Evolutionary conservation across 306 rosid genomes (phyloP).

Genomic region (Styphnolobium japonicum): DNA sequence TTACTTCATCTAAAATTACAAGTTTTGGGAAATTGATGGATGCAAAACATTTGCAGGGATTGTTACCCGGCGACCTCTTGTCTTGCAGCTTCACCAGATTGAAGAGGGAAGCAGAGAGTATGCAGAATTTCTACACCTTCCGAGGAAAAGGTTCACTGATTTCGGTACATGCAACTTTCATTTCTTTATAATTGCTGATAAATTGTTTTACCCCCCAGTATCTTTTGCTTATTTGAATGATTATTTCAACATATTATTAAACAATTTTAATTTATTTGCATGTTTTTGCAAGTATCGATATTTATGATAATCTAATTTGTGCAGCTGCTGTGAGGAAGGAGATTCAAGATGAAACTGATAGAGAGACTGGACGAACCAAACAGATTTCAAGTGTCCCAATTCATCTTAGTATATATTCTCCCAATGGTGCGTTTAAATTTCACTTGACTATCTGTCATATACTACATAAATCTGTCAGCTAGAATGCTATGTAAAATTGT

Average conservation of each 20-base stretch:
- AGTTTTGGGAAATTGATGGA: constrained; percentile 5
- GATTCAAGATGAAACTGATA: constrained; percentile 91
- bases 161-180: constrained; percentile 48
- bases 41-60: constrained; percentile 60
- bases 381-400: constrained; percentile 87
- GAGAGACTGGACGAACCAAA: constrained; percentile 89
- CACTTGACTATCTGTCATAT: neutral
- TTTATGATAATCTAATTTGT: constrained; percentile 8
- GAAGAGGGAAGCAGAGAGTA: constrained; percentile 83
- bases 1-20: neutral
- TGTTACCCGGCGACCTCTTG: constrained; percentile 92
- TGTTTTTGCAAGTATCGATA: neutral
- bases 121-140: constrained; percentile 90
- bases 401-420: constrained; percentile 94
- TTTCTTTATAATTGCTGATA: neutral
- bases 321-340: constrained; percentile 95
- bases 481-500: neutral
- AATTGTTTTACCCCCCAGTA: neutral
- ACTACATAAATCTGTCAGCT: neutral
- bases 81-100: constrained; percentile 79
- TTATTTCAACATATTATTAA: neutral
- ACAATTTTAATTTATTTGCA: neutral
- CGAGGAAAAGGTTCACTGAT: constrained; percentile 72
- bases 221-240: neutral
- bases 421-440: constrained; percentile 54